Evolutionary conservation across 306 rosid species (phyloP), one percentile per base, ranked within the genome.

Genomic region (Dryas alaskensis): DNA sequence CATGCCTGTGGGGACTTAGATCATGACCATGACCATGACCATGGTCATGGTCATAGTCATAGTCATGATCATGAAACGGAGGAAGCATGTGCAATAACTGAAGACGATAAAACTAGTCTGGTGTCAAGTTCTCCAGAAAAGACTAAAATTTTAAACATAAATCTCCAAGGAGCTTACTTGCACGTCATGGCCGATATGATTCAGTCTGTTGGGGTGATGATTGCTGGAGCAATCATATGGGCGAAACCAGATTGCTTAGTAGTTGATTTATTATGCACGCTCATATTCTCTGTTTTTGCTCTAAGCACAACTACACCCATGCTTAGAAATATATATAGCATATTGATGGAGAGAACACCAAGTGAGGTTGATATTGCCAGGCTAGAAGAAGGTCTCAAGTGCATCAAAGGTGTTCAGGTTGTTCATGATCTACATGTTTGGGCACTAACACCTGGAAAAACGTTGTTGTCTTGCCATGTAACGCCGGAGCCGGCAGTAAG

Each of bases 161-260:
- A 94, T 76, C 42, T 94, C 42, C 92, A 92, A 80, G 99, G 99
- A 46, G 99, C 99, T 16, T 92, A 94, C 84, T 79, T 94, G 75
- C 99, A 94, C 86, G 93, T 89, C 27, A 81, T 92, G 73, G 78
- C 90, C 6, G 99, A 94, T 84, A 78, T 94, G 95, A 89, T 94
- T 75, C 99, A 94, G 78, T 92, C 97, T 58, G 27, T 89, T 13
- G 99, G 99, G 65, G 99, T 94, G 83, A 94, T 94, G 97, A 80
- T 92, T 68, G 92, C 92, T 6, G 99, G 96, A 81, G 96, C 85
- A 48, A 58, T 92, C 71, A 87, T 92, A 48, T 92, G 96, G 98
- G 84, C 67, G 1, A 75, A 83, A 82, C 98, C 99, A 7, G 78
- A 79, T 49, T 94, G 96, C 96, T 79, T 86, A 62, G 67, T 84